Evolutionary conservation across 106 monocot genomes (phyloP).

Genomic region (Amphibolis antarctica): DNA sequence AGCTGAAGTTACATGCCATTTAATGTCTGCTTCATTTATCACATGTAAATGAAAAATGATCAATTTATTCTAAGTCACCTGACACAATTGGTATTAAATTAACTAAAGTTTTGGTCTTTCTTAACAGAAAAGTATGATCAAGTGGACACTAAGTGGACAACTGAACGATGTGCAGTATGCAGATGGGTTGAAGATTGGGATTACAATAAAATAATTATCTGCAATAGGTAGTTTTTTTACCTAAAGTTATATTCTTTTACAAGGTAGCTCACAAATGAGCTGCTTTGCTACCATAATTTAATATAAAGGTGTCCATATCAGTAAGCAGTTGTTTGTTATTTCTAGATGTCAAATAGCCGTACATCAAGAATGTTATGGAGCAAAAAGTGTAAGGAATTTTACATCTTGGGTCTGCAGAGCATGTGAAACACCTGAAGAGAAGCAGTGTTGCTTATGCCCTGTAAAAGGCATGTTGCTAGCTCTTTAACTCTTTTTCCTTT

Average conservation of each 20-base stretch:
- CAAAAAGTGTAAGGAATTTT: constrained; percentile 42
- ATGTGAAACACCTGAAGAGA: constrained; percentile 63
- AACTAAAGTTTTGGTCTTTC: constrained; percentile 5
- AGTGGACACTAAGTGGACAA: constrained; percentile 80
- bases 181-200: constrained; percentile 99
- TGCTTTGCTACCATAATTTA: neutral
- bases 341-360: constrained; percentile 98
- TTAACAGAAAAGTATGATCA: constrained; percentile 61
- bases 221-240: constrained; percentile 60
- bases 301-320: neutral
- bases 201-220: constrained; percentile 95
- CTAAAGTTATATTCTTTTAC: no score
- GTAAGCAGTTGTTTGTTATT: neutral
- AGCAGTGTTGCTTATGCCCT: constrained; percentile 90
- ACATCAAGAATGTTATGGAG: constrained; percentile 99
- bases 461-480: constrained; percentile 58
- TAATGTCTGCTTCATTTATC: neutral
- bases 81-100: neutral
- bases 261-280: neutral
- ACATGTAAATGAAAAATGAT: neutral
- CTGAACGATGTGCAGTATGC: constrained; percentile 92
- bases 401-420: constrained; percentile 96
- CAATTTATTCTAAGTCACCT: neutral
- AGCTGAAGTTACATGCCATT: neutral
- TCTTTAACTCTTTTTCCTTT: neutral